Base-by-base conservation (phyloP, 2,329 filamentous ascomycete species). In the Pestalotiopsis sp. region DNA sequence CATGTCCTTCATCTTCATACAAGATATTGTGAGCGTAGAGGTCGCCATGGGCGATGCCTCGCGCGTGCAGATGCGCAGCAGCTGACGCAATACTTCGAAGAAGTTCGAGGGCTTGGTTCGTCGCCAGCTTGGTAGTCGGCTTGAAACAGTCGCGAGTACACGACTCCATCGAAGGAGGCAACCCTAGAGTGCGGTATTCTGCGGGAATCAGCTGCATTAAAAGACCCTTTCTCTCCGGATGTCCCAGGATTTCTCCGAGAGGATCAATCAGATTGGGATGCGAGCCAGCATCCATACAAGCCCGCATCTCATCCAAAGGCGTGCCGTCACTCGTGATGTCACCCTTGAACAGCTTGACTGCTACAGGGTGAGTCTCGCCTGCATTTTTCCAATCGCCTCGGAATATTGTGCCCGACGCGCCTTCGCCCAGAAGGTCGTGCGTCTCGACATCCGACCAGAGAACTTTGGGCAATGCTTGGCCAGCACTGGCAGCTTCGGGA, bases 261-360 rank as follows among this genome's bases (percentile, higher is more conserved):
- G 84, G 79, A 65, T 80, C 78, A 68, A 85, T 83, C 59, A 86
- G 80, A 70, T 83, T 83, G 20, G 78, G 76, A 71, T 86, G 84
- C 49, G 78, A 79, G 12, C 83, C 84, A 0, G 84, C 84, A 0
- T 78, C 77, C 64, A 85, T 79, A 68, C 80, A 83, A 2, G 83
- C 83, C 11, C 79, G 78, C 82, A 86, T 83, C 74, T 86, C 84
- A 72, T 86, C 84, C n/a, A 78, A 74, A 0, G 84, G 84, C 4
- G 80, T 82, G 14, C 84, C 84, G 69, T 85, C 83, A 70, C 80
- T 83, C 9, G 83, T 84, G 12, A 84, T 76, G 9, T 79, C 76
- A n/a, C 83, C 83, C 56, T 80, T 82, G 76, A 86, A 86, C 6
- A 86, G 75, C 72, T 86, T 85, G 74, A 86, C 78, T 2, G 84